Evolutionary conservation across 768 basidiomycete genomes (phyloP).

Genomic region (Podaxis rugospora): DNA sequence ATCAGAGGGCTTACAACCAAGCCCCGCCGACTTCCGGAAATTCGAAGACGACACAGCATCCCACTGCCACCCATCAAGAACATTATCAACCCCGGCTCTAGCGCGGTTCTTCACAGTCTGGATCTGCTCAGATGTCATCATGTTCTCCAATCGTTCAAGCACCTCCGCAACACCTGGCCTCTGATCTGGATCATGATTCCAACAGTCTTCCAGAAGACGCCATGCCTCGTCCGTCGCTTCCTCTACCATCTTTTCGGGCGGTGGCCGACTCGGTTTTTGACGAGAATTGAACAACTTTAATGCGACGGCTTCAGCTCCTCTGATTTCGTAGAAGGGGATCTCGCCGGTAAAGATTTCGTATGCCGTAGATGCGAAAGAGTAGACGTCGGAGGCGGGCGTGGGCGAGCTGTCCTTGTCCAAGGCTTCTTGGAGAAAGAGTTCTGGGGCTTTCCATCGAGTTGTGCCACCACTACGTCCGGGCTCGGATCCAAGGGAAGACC

Average conservation of each 20-base stretch:
- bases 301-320: conserved; percentile 17
- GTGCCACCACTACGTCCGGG: conserved; percentile 11
- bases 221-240: conserved; percentile 8
- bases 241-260: background rate
- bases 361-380: conserved; percentile 12
- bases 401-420: background rate
- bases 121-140: conserved; percentile 5
- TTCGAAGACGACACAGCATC: conserved; percentile 1
- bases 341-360: conserved; percentile 16
- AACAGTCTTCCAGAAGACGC: conserved; percentile 7
- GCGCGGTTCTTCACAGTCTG: background rate
- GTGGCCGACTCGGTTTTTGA: conserved; percentile 1
- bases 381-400: conserved; percentile 8
- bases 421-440: conserved; percentile 12
- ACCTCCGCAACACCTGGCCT: background rate
- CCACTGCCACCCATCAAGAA: background rate
- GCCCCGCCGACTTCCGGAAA: background rate
- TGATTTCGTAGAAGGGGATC: conserved; percentile 18
- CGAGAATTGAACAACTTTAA: conserved; percentile 5
- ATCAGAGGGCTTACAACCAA: background rate
- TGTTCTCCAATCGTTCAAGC: conserved; percentile 4
- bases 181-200: conserved; percentile 3
- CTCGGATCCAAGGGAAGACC: conserved; percentile 11
- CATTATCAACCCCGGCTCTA: too few species aligned
- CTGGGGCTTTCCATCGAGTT: conserved; percentile 14